These are phyloP conservation scores for Eutrema heterophyllum DNA, from an alignment of 345 rosid species.

Conservation along the genomic window DNA sequence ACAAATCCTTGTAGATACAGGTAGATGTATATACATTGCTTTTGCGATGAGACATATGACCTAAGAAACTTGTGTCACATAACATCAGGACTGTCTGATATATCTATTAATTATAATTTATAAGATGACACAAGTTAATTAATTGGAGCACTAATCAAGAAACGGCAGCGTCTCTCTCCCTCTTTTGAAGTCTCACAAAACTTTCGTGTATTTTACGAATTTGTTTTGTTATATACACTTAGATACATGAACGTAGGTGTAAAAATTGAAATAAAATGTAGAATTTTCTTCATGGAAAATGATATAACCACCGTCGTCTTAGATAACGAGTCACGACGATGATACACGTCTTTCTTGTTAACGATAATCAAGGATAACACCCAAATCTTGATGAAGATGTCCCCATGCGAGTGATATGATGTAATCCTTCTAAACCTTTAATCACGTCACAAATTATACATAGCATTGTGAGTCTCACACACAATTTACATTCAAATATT, in stretches of 20 bases:
- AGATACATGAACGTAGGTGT: slow-evolving; percentile 1
- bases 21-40: background rate
- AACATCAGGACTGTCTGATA: slow-evolving; percentile 7
- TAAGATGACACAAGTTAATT: background rate
- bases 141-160: background rate
- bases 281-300: slow-evolving; percentile 12
- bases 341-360: slow-evolving; percentile 28
- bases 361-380: slow-evolving; percentile 27
- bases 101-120: background rate
- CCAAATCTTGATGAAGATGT: slow-evolving; percentile 15
- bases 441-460: background rate
- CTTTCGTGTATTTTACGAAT: slow-evolving; percentile 14
- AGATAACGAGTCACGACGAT: slow-evolving; percentile 14
- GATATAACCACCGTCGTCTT: slow-evolving; percentile 14
- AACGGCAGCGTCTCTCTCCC: background rate
- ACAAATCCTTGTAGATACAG: background rate
- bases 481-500: slow-evolving; percentile 8
- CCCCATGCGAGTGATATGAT: slow-evolving; percentile 23
- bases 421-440: background rate
- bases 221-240: background rate
- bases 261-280: background rate
- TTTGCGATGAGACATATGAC: slow-evolving; percentile 12
- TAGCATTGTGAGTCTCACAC: slow-evolving; percentile 15
- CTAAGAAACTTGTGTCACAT: slow-evolving; percentile 20
- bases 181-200: slow-evolving; percentile 12